These are phyloP conservation scores for Chrysoporthe cubensis DNA, from an alignment of 2,329 filamentous ascomycete genomes.

Conservation along the genomic window DNA sequence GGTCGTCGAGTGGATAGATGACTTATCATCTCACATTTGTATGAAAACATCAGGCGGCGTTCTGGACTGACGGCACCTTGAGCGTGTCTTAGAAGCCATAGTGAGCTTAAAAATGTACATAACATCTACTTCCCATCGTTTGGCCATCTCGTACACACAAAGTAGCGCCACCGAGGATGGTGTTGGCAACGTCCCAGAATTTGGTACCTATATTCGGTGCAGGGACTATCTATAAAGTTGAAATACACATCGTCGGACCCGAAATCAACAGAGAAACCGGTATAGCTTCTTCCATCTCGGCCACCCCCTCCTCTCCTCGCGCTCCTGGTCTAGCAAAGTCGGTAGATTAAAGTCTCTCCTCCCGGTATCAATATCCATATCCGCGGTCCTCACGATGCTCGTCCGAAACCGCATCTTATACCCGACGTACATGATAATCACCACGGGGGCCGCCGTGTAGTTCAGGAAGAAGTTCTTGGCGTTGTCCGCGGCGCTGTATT, in stretches of 20 bases:
- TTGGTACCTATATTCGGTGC: background rate
- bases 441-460: slow-evolving; percentile 72
- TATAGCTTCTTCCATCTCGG: slow-evolving; percentile 78
- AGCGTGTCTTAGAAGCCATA: background rate
- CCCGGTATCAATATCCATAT: slow-evolving; percentile 89
- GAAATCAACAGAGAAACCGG: slow-evolving; percentile 68
- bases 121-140: background rate
- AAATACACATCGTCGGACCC: background rate
- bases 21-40: background rate
- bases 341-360: slow-evolving; percentile 82
- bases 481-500: slow-evolving; percentile 48
- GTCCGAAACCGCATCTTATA: slow-evolving; percentile 81
- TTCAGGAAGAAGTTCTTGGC: slow-evolving; percentile 73
- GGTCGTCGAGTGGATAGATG: slow-evolving; percentile 2
- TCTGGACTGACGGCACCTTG: background rate
- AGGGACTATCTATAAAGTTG: background rate
- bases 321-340: slow-evolving; percentile 78
- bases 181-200: background rate
- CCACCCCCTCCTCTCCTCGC: slow-evolving; percentile 72
- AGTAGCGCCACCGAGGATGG: background rate
- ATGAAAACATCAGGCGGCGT: background rate
- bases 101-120: background rate
- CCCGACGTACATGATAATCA: slow-evolving; percentile 67
- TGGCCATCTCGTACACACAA: background rate
- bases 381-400: slow-evolving; percentile 63